Base-by-base conservation (phyloP, 2,329 filamentous ascomycete genomes). In the Pestalotiopsis sp. region DNA sequence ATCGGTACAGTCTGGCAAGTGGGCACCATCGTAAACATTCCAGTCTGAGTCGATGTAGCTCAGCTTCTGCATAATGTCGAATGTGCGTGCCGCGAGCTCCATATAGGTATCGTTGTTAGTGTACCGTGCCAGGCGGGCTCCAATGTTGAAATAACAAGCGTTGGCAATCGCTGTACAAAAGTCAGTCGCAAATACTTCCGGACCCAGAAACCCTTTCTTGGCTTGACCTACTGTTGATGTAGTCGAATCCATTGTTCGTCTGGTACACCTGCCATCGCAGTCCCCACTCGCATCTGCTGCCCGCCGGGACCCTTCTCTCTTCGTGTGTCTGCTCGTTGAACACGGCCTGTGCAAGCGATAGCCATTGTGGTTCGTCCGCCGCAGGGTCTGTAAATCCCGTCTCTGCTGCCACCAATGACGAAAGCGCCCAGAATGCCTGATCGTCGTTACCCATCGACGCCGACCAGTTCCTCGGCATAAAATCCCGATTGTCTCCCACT, bases 221-320 rank as follows among this genome's bases (percentile, higher is more conserved):
- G 44, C 17, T 55, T 30, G n/a, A 76, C 79, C 39, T 77, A 84
- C 82, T 85, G 75, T 90, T 90, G 78, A 90, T 96, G 83, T 94
- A 94, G 74, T 90, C 86, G 77, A 92, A 96, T 26, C 93, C 93
- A 38, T 83, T 85, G 75, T 94, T 94, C 71, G 91, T 90, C 1
- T 87, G 82, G 67, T 89, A 92, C 68, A 95, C 91, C 81, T 96
- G 92, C 91, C 92, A 94, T 73, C 91, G 84, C 72, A 94, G 75
- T 10, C 92, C 92, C 71, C 92, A 92, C 24, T 84, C 82, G 73
- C 92, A 94, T 10, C 22, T 58, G 2, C 83, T 83, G 0, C 83
- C 77, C 5, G 84, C 78, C 11, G 73, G 55, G 10, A 75, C 86
- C 74, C 94, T 90, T 81, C 92, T 92, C 57, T 90, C 85, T 13